Base-by-base conservation (phyloP, 2,329 filamentous ascomycete genomes). In the Diaporthe sp. region DNA sequence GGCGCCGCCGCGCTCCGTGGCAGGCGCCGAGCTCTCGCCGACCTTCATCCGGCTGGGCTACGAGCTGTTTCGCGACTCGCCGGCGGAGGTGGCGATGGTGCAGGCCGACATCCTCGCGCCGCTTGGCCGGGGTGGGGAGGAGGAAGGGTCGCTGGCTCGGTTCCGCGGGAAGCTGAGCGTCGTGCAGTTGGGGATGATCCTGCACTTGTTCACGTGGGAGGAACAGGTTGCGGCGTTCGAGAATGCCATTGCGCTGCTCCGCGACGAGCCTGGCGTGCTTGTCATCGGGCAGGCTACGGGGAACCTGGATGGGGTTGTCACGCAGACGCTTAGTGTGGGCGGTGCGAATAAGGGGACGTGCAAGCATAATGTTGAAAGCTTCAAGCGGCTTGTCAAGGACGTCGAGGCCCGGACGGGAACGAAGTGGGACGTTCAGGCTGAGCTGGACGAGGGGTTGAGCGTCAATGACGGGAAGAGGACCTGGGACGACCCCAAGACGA, bases 1-100 rank as follows among this genome's bases (percentile, higher is more conserved):
- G 25, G 81, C 77, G 0, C 78, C 78, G 0, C 72, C 79, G 0
- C 71, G 75, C 5, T 77, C 80, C 15, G 75, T 85, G 5, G 82
- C 80, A 73, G 82, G 80, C 13, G 80, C 81, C 32, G 83, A 85
- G 71, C 79, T 85, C 27, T 78, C 81, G 44, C 77, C 78, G 2
- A 79, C 78, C 3, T 83, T 86, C 76, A 81, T 86, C 75, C 80
- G 84, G 15, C 75, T 84, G 0, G 84, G 85, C 6, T 85, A 84
- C 76, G 80, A 83, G 59, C 78, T 86, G 15, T 86, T 86, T 77
- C 76, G 77, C 22, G 80, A 81, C n/a, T 79, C 71, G 7, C 73
- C 81, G 30, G 77, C 73, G 19, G 44, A 35, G 7, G 76, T 76
- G 15, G 78, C 63, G 12, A 77, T 83, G 65, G 78, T 78, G 17